Evolutionary conservation across 345 rosid genomes (phyloP).

Genomic region (Lepidium aucheri): DNA sequence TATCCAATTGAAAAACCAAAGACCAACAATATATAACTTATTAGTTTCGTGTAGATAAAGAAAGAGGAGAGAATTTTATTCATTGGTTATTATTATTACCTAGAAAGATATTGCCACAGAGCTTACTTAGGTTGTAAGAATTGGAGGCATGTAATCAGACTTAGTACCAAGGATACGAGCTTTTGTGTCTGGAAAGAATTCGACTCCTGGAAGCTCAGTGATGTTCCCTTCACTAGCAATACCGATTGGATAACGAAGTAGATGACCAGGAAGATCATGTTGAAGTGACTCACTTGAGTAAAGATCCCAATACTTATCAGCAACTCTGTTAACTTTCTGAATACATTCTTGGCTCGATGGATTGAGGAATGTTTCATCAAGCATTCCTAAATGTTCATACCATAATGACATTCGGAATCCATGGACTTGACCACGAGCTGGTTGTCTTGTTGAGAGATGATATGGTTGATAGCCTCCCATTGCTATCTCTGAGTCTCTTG

Average conservation of each 20-base stretch:
- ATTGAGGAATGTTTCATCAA: slow-evolving; percentile 58
- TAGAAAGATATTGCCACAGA: background rate
- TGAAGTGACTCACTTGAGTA: slow-evolving; percentile 69
- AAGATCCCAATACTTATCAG: slow-evolving; percentile 89
- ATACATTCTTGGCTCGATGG: slow-evolving; percentile 70
- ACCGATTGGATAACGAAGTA: slow-evolving; percentile 78
- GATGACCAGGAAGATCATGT: slow-evolving; percentile 82
- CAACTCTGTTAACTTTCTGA: slow-evolving; percentile 61
- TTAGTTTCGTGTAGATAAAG: background rate
- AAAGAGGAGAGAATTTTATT: slow-evolving; percentile 5
- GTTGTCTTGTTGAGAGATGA: slow-evolving; percentile 63
- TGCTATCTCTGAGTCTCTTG: slow-evolving; percentile 97
- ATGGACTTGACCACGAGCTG: slow-evolving; percentile 87
- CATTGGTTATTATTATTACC: background rate
- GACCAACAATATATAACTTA: background rate
- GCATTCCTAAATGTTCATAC: slow-evolving; percentile 98
- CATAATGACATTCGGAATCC: slow-evolving; percentile 95
- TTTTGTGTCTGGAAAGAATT: slow-evolving; percentile 87
- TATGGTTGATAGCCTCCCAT: slow-evolving; percentile 96
- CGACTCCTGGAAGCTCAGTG: slow-evolving; percentile 58
- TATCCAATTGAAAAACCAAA: background rate
- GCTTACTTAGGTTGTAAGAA: slow-evolving; percentile 63
- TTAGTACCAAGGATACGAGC: slow-evolving; percentile 78
- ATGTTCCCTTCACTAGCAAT: slow-evolving; percentile 57
- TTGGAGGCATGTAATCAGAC: slow-evolving; percentile 92